Evolutionary conservation across 73 alveolate species (phyloP).

Genomic region (Tetrahymena borealis): DNA sequence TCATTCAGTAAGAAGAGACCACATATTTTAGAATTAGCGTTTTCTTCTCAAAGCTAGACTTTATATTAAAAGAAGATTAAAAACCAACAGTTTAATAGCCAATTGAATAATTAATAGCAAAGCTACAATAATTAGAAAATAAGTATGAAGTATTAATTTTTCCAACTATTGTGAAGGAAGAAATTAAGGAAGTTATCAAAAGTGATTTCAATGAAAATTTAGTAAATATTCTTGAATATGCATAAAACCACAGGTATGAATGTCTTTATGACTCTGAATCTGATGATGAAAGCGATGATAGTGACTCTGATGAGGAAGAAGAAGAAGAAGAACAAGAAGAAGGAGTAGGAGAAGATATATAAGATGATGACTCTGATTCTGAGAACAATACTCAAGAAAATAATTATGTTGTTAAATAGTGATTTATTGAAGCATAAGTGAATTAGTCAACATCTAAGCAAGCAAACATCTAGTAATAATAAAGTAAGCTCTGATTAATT

Average conservation of each 20-base stretch:
- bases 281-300: neutral
- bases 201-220: neutral
- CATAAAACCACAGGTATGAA: neutral
- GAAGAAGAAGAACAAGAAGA: neutral
- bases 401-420: too few species aligned
- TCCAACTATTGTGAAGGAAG: neutral
- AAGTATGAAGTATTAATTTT: neutral
- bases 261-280: neutral
- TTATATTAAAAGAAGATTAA: neutral
- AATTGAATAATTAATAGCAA: neutral
- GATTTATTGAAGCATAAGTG: too few species aligned
- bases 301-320: neutral
- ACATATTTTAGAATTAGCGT: neutral
- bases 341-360: neutral
- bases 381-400: neutral
- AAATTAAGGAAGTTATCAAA: neutral
- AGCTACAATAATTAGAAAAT: neutral
- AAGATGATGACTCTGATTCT: neutral
- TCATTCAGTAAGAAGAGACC: neutral
- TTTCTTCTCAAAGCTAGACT: neutral
- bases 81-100: neutral
- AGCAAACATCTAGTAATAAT: too few species aligned
- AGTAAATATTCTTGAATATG: neutral
- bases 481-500: too few species aligned
- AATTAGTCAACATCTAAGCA: too few species aligned